A percentile compares a stretch with the other conserved stretches of the same genome.
phyloP scores from a whole-genome alignment of 2,329 filamentous ascomycete species.

The Nothophaeocryptopus gaeumannii region DNA sequence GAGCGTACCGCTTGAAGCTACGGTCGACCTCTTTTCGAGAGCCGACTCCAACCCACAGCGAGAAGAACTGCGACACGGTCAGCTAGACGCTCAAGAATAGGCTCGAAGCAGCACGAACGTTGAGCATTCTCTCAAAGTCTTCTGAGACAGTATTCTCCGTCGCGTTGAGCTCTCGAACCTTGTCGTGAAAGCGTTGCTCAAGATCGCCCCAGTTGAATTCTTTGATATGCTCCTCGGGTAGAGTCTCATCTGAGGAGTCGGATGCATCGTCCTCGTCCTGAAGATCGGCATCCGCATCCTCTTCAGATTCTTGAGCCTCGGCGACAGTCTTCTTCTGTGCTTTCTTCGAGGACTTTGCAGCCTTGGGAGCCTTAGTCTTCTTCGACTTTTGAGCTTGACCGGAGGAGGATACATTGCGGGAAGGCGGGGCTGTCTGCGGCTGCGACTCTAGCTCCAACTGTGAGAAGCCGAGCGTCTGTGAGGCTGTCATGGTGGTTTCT shows the following conservation, averaged over 20 bases:
- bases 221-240: slow-evolving; percentile 42
- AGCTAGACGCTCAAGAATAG: background rate
- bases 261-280: slow-evolving; percentile 18
- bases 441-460: background rate
- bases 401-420: slow-evolving; percentile 10
- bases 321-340: slow-evolving; percentile 12
- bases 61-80: slow-evolving; percentile 63
- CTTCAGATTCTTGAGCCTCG: background rate
- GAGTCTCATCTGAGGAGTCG: slow-evolving; percentile 22
- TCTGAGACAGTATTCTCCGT: slow-evolving; percentile 55
- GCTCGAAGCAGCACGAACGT: slow-evolving; percentile 44
- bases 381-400: slow-evolving; percentile 2
- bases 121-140: slow-evolving; percentile 51
- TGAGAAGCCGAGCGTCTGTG: slow-evolving; percentile 5
- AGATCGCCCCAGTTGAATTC: slow-evolving; percentile 77
- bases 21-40: slow-evolving; percentile 71
- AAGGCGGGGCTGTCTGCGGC: background rate
- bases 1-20: slow-evolving; percentile 66
- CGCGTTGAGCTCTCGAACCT: slow-evolving; percentile 60
- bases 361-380: background rate
- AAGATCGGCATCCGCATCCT: slow-evolving; percentile 3
- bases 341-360: slow-evolving; percentile 12
- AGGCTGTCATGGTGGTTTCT: slow-evolving; percentile 1
- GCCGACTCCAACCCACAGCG: slow-evolving; percentile 72
- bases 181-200: slow-evolving; percentile 64